Evolutionary conservation across 2,329 filamentous ascomycete species (phyloP).

Genomic region (Sporothrix pseudoabietina): DNA sequence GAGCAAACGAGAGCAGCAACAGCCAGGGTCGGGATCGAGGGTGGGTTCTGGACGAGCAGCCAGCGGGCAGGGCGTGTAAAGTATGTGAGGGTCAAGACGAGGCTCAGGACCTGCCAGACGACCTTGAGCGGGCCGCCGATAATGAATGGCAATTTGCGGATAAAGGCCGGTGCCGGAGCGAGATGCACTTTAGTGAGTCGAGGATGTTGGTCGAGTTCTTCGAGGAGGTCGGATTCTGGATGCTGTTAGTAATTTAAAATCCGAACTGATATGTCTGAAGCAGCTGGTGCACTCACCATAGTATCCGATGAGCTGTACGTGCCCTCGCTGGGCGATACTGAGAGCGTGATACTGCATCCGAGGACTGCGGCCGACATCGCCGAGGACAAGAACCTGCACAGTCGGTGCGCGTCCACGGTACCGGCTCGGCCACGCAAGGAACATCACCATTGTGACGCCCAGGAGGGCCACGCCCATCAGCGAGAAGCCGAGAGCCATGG

Average conservation of each 20-base stretch:
- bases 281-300: conserved; percentile 57
- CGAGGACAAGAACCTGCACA: conserved; percentile 85
- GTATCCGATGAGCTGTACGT: conserved; percentile 86
- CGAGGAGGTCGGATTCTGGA: conserved; percentile 76
- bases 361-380: conserved; percentile 92
- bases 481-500: conserved; percentile 32
- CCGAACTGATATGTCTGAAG: neutral
- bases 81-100: conserved; percentile 75
- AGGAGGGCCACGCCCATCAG: conserved; percentile 31
- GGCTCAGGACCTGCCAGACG: conserved; percentile 72
- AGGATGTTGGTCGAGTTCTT: conserved; percentile 69
- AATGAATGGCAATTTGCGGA: conserved; percentile 75
- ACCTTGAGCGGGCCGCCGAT: conserved; percentile 82
- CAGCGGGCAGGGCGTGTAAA: conserved; percentile 72
- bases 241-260: conserved; percentile 25
- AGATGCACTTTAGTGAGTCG: conserved; percentile 73
- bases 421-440: conserved; percentile 31
- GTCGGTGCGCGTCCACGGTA: conserved; percentile 35
- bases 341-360: conserved; percentile 98
- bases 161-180: conserved; percentile 63
- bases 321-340: conserved; percentile 81
- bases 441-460: conserved; percentile 16
- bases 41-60: conserved; percentile 84
- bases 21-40: conserved; percentile 86
- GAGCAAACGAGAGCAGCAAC: conserved; percentile 72